Base-by-base conservation (phyloP, 306 rosid species). In the Carpinus viminea region DNA sequence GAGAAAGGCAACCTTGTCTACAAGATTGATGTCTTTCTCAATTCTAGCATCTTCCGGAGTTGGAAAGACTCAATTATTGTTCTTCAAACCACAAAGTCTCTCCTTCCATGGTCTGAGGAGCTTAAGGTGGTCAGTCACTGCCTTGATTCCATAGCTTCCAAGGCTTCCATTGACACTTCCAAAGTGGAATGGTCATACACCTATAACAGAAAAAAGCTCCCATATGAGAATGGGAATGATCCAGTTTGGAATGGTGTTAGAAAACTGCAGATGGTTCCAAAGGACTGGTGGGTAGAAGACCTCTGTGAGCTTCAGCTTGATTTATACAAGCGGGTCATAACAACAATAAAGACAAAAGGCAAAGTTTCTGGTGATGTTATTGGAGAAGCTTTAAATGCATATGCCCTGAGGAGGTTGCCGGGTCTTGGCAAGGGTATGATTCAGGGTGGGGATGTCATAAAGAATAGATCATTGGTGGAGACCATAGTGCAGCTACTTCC, bases 241-340 rank as follows among this genome's bases (percentile, higher is more conserved):
- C 74, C 88, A 46, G 91, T 66, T 20, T 90, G 93, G 91, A 92
- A 89, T 59, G 93, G 92, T 47, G 87, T 87, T 77, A 88, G 89
- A 86, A 91, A 91, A 76, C 90, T 74, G 8, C 92, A 85, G 65
- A 68, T 81, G 78, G 98, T 95, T 82, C 98, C 98, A 1, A 86
- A 81, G 69, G 98, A 95, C 81, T 95, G 98, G 98, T 95, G 98
- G 98, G 97, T 92, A 64, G 98, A 94, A 81, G 98, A 95, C 61
- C 92, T 95, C 20, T 95, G 92, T 10, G 97, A 90, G 52, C 98
- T 95, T 80, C 97, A 86, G 76, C 92, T 91, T 24, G 98, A 92
- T 86, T 86, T 88, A 62, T 95, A 87, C 88, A 88, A 92, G 74
- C 73, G 90, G 28, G 86, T 88, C 78, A 84, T 92, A 61, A 80